A percentile compares a stretch with the other conserved stretches of the same genome.
Evolutionary conservation across 2,329 filamentous ascomycete species (phyloP).

Genomic region (Pseudofabraea citricarpa): DNA sequence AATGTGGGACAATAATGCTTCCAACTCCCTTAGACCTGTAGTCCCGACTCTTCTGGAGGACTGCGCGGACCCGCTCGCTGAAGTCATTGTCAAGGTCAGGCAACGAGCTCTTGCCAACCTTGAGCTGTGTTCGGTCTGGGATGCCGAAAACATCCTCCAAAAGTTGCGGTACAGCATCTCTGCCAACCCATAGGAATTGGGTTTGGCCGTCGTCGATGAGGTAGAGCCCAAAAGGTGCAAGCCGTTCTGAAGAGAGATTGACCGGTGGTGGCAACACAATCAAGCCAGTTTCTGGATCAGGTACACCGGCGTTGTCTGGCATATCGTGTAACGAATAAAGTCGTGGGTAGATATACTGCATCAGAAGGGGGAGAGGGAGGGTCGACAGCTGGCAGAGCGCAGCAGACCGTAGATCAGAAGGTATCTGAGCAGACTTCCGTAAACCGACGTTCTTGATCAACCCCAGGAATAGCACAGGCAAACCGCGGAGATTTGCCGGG

Average conservation of each 20-base stretch:
- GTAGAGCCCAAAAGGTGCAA: slow-evolving; percentile 88
- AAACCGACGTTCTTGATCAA: slow-evolving; percentile 95
- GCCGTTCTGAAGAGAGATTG: slow-evolving; percentile 82
- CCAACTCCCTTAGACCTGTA: slow-evolving; percentile 83
- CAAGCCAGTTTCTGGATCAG: slow-evolving; percentile 80
- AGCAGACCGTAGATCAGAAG: slow-evolving; percentile 87
- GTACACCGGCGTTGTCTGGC: slow-evolving; percentile 86
- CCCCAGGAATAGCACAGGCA: slow-evolving; percentile 87
- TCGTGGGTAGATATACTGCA: slow-evolving; percentile 86
- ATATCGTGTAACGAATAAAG: slow-evolving; percentile 91
- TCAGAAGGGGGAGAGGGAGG: slow-evolving; percentile 79
- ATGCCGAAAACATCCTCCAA: slow-evolving; percentile 87
- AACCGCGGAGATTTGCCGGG: slow-evolving; percentile 81
- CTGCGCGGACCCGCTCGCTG: slow-evolving; percentile 86
- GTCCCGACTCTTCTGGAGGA: slow-evolving; percentile 88
- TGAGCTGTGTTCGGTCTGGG: slow-evolving; percentile 75
- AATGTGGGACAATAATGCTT: slow-evolving; percentile 85
- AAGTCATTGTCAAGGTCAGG: slow-evolving; percentile 93
- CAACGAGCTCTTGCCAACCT: slow-evolving; percentile 83
- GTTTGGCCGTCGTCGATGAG: slow-evolving; percentile 96
- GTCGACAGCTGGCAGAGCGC: slow-evolving; percentile 93
- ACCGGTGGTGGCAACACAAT: slow-evolving; percentile 80
- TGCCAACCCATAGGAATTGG: slow-evolving; percentile 94
- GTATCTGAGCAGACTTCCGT: slow-evolving; percentile 88
- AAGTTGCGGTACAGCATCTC: slow-evolving; percentile 86